Evolutionary conservation across 495 filamentous ascomycete species (phyloP).

Genomic region (Aspergillus egyptiacus): DNA sequence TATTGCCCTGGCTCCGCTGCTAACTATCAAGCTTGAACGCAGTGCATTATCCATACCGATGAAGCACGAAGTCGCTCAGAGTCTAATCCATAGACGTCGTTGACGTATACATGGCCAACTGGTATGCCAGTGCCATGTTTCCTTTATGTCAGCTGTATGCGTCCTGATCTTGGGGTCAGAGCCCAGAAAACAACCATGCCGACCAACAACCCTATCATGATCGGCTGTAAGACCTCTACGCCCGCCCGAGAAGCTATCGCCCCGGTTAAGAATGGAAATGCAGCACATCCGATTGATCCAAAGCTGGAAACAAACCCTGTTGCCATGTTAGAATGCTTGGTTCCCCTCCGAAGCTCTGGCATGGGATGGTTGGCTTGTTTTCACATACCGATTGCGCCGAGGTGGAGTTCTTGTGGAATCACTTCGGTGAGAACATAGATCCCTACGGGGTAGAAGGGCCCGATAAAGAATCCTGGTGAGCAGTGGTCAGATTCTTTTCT

Average conservation of each 20-base stretch:
- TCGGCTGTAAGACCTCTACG: slow-evolving; percentile 45
- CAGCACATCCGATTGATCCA: slow-evolving; percentile 43
- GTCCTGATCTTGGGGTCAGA: slow-evolving; percentile 31
- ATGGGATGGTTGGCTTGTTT: background rate
- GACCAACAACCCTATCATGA: slow-evolving; percentile 42
- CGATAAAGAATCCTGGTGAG: slow-evolving; percentile 23
- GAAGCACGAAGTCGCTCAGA: background rate
- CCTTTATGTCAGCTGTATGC: slow-evolving; percentile 7
- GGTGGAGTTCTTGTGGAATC: slow-evolving; percentile 34
- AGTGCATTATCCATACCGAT: background rate
- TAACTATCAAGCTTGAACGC: background rate
- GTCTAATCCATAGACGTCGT: too few species aligned
- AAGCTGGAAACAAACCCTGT: slow-evolving; percentile 42
- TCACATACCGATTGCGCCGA: slow-evolving; percentile 25
- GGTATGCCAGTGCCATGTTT: too few species aligned
- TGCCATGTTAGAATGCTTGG: slow-evolving; percentile 1
- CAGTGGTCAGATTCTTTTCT: slow-evolving; percentile 1
- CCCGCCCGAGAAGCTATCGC: slow-evolving; percentile 40
- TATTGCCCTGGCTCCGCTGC: background rate
- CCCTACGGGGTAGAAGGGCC: slow-evolving; percentile 37
- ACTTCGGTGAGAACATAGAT: slow-evolving; percentile 30
- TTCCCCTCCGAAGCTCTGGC: background rate
- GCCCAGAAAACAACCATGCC: slow-evolving; percentile 40
- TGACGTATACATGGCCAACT: too few species aligned
- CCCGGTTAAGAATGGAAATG: slow-evolving; percentile 48